Evolutionary conservation across 2,329 filamentous ascomycete genomes (phyloP).

Genomic region (Xylariaceae sp.): DNA sequence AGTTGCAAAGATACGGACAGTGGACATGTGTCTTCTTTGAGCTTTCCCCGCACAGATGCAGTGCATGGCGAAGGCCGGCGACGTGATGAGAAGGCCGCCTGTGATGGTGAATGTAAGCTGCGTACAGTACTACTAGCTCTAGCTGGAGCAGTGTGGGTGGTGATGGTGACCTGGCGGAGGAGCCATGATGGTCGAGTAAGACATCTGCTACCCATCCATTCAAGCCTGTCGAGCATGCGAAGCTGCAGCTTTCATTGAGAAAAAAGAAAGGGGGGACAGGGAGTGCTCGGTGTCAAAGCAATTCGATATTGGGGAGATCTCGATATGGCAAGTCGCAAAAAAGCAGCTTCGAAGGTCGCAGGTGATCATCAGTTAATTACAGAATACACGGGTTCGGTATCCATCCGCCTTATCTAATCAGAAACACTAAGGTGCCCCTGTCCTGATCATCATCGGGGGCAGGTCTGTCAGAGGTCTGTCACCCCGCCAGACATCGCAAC

Average conservation of each 20-base stretch:
- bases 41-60: too few species aligned
- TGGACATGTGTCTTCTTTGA: too few species aligned
- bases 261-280: not conserved
- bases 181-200: slow-evolving; percentile 25
- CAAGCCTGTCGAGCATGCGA: slow-evolving; percentile 15
- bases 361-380: too few species aligned
- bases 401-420: too few species aligned
- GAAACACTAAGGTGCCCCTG: too few species aligned
- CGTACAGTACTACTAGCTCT: not conserved
- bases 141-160: not conserved
- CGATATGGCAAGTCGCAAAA: too few species aligned
- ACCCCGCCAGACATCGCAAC: not conserved
- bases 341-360: too few species aligned
- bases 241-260: slow-evolving; percentile 12
- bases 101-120: not conserved
- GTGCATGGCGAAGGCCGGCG: not conserved
- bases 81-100: not conserved
- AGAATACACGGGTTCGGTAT: too few species aligned
- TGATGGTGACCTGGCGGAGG: not conserved
- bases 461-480: slow-evolving; percentile 27
- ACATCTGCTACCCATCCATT: slow-evolving; percentile 32
- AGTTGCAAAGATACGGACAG: not conserved
- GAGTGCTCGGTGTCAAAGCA: too few species aligned
- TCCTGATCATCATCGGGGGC: slow-evolving; percentile 18
- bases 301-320: too few species aligned